Conservation (phyloP, 2,329 filamentous ascomycete species). For the Graphiopsis chlorocephala region DNA sequence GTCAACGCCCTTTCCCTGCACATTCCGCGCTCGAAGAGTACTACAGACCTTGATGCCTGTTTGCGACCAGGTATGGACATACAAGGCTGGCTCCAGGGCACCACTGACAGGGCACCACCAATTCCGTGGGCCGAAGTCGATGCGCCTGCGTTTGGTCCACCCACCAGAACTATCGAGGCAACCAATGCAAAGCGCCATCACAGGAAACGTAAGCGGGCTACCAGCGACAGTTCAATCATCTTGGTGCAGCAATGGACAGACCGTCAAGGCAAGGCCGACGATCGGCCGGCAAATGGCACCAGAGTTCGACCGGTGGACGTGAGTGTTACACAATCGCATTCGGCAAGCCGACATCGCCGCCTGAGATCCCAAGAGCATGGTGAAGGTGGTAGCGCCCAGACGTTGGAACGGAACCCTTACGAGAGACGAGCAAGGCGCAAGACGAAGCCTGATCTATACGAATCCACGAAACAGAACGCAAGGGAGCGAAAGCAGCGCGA, state of each 20-base stretch:
- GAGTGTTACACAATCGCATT: neutral
- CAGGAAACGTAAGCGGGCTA: slow-evolving; percentile 31
- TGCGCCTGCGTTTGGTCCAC: neutral
- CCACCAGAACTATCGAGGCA: neutral
- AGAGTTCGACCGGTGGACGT: neutral
- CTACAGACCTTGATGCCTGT: neutral
- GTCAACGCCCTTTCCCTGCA: neutral
- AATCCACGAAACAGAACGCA: slow-evolving; percentile 36
- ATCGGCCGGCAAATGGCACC: neutral
- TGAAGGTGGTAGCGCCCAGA: neutral
- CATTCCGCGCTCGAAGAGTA: neutral
- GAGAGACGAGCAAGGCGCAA: slow-evolving; percentile 46
- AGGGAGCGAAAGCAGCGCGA: slow-evolving; percentile 25
- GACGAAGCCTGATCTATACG: slow-evolving; percentile 47
- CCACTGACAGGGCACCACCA: slow-evolving; percentile 35
- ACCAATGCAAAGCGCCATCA: slow-evolving; percentile 19
- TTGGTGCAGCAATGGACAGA: neutral
- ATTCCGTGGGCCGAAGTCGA: slow-evolving; percentile 12
- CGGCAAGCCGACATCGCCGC: neutral
- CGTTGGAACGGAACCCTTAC: slow-evolving; percentile 31
- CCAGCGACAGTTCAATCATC: slow-evolving; percentile 33
- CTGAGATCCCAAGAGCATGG: neutral
- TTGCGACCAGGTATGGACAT: slow-evolving; percentile 41
- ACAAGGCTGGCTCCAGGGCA: slow-evolving; percentile 44
- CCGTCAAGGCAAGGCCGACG: neutral